phyloP scores from a whole-genome alignment of 345 rosid genomes.

The Salix udensis region DNA sequence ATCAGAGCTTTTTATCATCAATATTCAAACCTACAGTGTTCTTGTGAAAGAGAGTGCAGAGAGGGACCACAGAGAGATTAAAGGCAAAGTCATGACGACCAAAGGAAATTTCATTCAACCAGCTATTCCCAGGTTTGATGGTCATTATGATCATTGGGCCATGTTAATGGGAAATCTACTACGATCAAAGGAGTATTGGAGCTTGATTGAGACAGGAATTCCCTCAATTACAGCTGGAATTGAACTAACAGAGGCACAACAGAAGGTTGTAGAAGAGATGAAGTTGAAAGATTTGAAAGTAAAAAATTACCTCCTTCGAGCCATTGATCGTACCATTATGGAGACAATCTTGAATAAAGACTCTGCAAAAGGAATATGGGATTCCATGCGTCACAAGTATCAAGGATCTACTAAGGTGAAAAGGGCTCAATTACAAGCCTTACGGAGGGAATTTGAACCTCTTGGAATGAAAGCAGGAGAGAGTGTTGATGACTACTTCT shows the following conservation, averaged over 20 bases:
- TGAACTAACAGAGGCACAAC: neutral
- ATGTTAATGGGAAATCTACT: neutral
- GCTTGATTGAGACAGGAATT: neutral
- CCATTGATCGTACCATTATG: neutral
- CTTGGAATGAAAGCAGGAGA: neutral
- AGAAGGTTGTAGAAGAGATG: neutral
- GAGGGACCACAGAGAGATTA: too few species aligned
- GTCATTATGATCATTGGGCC: slow-evolving; percentile 9
- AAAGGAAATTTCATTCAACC: neutral
- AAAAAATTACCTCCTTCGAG: neutral
- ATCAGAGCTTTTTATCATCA: too few species aligned
- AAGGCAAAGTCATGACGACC: neutral
- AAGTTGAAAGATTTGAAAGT: neutral
- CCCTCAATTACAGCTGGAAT: accelerated
- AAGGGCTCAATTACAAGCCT: neutral
- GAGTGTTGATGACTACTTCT: neutral
- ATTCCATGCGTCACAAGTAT: neutral
- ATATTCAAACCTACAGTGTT: too few species aligned
- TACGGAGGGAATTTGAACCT: neutral
- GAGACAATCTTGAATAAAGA: neutral
- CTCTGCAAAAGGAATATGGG: neutral
- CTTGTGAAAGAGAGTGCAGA: too few species aligned
- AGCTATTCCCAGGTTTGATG: neutral
- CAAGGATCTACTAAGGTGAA: neutral
- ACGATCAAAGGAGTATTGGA: neutral